Evolutionary conservation across 2,329 filamentous ascomycete genomes (phyloP).

Genomic region (Ceratocystis destructans): DNA sequence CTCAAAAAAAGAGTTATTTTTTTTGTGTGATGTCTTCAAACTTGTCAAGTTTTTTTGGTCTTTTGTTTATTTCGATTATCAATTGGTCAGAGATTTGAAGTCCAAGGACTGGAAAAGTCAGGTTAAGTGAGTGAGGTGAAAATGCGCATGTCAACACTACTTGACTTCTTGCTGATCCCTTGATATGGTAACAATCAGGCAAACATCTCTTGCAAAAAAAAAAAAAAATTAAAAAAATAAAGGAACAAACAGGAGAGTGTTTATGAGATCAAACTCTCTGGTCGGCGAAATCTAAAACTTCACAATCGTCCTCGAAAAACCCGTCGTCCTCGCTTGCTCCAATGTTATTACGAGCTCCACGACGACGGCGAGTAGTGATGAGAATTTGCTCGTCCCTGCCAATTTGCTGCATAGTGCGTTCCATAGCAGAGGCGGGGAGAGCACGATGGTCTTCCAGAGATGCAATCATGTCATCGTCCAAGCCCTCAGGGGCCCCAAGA

Average conservation of each 20-base stretch:
- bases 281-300: slow-evolving; percentile 77
- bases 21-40: slow-evolving; percentile 5
- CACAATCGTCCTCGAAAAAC: slow-evolving; percentile 87
- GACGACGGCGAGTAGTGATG: slow-evolving; percentile 62
- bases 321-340: slow-evolving; percentile 38
- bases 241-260: background rate
- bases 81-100: too few relatives aligned
- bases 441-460: slow-evolving; percentile 43
- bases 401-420: slow-evolving; percentile 45
- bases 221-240: background rate
- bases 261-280: slow-evolving; percentile 31
- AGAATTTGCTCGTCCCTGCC: slow-evolving; percentile 62
- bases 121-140: background rate
- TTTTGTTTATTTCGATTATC: slow-evolving; percentile 3
- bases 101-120: background rate
- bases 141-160: background rate
- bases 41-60: slow-evolving; percentile 9
- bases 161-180: background rate
- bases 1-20: background rate
- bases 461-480: slow-evolving; percentile 40
- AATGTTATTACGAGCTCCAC: slow-evolving; percentile 35
- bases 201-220: background rate
- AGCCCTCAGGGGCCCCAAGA: slow-evolving; percentile 33
- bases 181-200: background rate
- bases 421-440: slow-evolving; percentile 49